Evolutionary conservation across 2,329 filamentous ascomycete species (phyloP), one percentile per base, ranked within the genome.

Genomic region (Neocatenulostroma microsporum): DNA sequence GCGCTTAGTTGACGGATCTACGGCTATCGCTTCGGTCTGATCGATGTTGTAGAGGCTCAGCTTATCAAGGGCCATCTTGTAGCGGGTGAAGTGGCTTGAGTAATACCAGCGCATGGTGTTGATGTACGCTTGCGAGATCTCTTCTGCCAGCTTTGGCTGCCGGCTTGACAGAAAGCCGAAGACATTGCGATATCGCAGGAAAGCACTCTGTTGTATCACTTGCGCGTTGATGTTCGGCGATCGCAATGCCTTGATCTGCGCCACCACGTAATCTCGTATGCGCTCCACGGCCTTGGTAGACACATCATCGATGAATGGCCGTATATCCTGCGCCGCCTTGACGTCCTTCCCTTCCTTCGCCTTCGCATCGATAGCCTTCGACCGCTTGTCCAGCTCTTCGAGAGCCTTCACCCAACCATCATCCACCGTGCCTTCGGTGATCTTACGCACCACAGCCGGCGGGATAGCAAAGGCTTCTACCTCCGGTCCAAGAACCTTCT

Each of bases 61-160:
- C 59, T 86, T 93, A 37, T 82, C 80, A 5, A 98, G 69, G 0
- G 91, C 80, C 50, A 80, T 79, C 46, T 83, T 78, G 60, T 98
- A 98, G 21, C 89, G 80, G 3, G 76, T 79, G 56, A 98, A 98
- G 58, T 95, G 85, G 47, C 83, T 91, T 36, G 82, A 66, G 57
- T 96, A 96, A 56, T 98, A 98, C 91, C 91, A 98, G 36, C 87
- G 78, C 86, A 98, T 98, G 0, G 93, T 98, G 59, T 95, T 94
- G 66, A 93, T 81, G 55, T 98, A 98, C 3, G 93, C 91, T 57
- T 86, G 82, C 7, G 80, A 80, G 47, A 98, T 94, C 61, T 98
- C 85, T 36, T 88, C 81, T 7, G 85, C 86, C 5, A 98, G 75
- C n/a, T 76, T 72, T 1, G 82, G 69, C 52, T 96, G 87, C 47